A percentile compares a stretch with the other conserved stretches of the same genome.
Evolutionary conservation across 768 basidiomycete species (phyloP).

Genomic region (Lentinula aciculospora): DNA sequence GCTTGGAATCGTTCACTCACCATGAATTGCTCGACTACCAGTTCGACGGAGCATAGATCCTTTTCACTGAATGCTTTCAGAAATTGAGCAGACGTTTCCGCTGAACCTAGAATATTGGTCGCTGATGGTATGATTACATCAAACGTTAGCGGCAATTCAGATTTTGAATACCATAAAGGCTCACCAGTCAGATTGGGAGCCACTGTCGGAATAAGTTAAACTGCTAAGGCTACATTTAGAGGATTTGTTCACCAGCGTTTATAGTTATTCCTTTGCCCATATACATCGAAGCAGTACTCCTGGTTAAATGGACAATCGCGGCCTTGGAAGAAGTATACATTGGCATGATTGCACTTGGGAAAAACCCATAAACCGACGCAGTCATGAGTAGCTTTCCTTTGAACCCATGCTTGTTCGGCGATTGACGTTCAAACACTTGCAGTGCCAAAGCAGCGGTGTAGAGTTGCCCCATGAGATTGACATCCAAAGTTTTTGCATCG

Average conservation of each 20-base stretch:
- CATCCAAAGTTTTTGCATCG: slow-evolving; percentile 9
- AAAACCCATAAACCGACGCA: slow-evolving; percentile 14
- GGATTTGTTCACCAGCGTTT: slow-evolving; percentile 8
- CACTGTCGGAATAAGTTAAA: neutral
- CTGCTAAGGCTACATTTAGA: neutral
- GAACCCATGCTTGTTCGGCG: slow-evolving; percentile 11
- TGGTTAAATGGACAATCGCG: slow-evolving; percentile 15
- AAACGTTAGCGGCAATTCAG: neutral
- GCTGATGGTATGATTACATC: neutral
- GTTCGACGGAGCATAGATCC: neutral
- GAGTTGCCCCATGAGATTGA: slow-evolving; percentile 14
- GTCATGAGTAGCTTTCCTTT: slow-evolving; percentile 15
- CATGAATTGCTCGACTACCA: slow-evolving; percentile 1
- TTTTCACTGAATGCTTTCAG: neutral
- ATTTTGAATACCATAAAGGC: neutral
- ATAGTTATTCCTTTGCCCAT: slow-evolving; percentile 13
- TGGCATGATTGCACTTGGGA: slow-evolving; percentile 13
- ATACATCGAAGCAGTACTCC: slow-evolving; percentile 13
- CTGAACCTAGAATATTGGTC: neutral
- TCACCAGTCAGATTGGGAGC: neutral
- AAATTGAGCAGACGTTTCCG: neutral
- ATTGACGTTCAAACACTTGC: slow-evolving; percentile 16
- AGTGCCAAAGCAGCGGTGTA: slow-evolving; percentile 16
- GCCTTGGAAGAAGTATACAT: slow-evolving; percentile 17
- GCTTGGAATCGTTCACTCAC: neutral